Evolutionary conservation across 306 rosid genomes (phyloP), one percentile per base, ranked within the genome.

Genomic region (Ormosia emarginata): DNA sequence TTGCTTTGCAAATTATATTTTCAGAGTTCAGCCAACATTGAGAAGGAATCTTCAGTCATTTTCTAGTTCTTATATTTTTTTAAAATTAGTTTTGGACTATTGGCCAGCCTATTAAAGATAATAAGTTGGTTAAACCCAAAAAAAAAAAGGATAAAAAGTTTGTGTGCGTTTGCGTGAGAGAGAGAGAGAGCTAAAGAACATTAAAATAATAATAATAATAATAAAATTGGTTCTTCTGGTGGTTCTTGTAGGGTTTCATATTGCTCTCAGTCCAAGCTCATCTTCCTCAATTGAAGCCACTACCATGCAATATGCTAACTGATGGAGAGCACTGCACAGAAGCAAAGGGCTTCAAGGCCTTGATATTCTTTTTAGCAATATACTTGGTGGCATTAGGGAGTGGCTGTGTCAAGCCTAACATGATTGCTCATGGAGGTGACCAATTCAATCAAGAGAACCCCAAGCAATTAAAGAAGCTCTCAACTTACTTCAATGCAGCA

Each of bases 181-280:
- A 24, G 24, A 24, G 24, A 24, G 24, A 24, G 24, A 24, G 24
- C 24, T 24, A 24, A 24, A 24, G 24, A 24, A 24, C 24, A 24
- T 24, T 24, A 24, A 24, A 55, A 15, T 17, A 18, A 65, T n/a
- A 39, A 65, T 7, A 36, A 63, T 17, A 17, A 18, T 46, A 46
- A 49, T 49, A 14, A 49, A 11, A 49, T 14, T 30, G 6, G 14
- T 8, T 50, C 8, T 24, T 12, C 7, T 36, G 55, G 17, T 32
- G 8, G 33, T 32, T 44, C 52, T 9, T 15, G 49, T 81, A 95
- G 98, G 99, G 99, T 7, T 96, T 93, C 86, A 87, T 96, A 78
- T 70, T 96, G 67, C 86, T 96, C 0, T 96, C 99, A 4, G 99
- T 94, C 33, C 99, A 96, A 80, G 99, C 99, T 82, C 99, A 96